phyloP scores from a whole-genome alignment of 192 early-diverging fungal species.

The Thamnidium elegans region DNA sequence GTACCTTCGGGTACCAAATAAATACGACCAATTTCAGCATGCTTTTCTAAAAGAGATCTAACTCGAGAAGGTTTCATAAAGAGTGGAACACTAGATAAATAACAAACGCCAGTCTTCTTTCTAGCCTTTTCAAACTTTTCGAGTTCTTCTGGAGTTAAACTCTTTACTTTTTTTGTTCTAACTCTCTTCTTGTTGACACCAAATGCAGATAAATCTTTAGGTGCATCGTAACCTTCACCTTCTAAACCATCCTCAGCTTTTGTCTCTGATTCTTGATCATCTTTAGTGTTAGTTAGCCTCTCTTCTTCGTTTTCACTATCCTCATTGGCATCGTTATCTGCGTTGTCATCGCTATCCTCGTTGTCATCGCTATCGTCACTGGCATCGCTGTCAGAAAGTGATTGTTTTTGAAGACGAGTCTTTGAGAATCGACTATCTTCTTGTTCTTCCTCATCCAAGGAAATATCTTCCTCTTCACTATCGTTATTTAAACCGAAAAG shows the following conservation, averaged over 20 bases:
- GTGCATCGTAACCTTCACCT: slow-evolving; percentile 24
- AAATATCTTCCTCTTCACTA: slow-evolving; percentile 19
- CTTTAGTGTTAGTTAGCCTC: too few relatives aligned
- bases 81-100: slow-evolving; percentile 88
- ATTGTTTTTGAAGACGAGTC: slow-evolving; percentile 10
- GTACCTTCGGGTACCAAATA: slow-evolving; percentile 85
- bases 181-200: slow-evolving; percentile 5
- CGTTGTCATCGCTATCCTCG: slow-evolving; percentile 31
- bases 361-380: slow-evolving; percentile 28
- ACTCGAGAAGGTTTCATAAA: slow-evolving; percentile 89
- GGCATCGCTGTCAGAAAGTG: slow-evolving; percentile 6
- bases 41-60: slow-evolving; percentile 67
- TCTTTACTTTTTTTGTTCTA: slow-evolving; percentile 47
- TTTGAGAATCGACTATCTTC: slow-evolving; percentile 27
- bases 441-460: slow-evolving; percentile 22
- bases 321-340: slow-evolving; percentile 18
- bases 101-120: slow-evolving; percentile 82
- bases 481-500: slow-evolving; percentile 24
- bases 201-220: background rate
- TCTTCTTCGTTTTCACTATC: slow-evolving; percentile 27
- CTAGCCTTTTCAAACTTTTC: slow-evolving; percentile 62
- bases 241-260: slow-evolving; percentile 26
- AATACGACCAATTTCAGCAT: slow-evolving; percentile 78
- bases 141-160: slow-evolving; percentile 58
- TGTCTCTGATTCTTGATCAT: background rate